Base-by-base conservation (phyloP, 495 filamentous ascomycete genomes). In the Pyrenopolyporus hunteri region DNA sequence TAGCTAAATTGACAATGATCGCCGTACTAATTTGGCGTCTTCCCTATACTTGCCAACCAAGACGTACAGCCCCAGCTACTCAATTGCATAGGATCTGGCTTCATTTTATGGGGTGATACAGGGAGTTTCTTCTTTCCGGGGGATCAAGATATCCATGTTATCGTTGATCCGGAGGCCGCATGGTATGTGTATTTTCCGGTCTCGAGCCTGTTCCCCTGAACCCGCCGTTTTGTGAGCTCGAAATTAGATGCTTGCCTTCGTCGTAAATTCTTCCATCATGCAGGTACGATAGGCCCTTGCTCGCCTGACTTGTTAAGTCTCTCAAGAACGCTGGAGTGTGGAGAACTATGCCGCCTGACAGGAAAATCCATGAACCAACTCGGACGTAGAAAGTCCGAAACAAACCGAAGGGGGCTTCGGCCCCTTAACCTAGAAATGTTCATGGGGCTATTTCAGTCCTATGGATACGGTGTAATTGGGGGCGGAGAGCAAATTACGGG, bases 341-440 rank as follows among this genome's bases (percentile, higher is more conserved):
- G 4, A 62, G n/a, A 0, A 26, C 59, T 4, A 23, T 45, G n/a
- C 51, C 59, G n/a, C n/a, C n/a, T n/a, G 3, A 25, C 25, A 6
- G 45, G 59, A 2, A 23, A 29, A 5, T 37, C 39, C 26, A 11
- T 22, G 11, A 31, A 62, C 16, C 55, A 42, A 28, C 29, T 62
- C 2, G 59, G 59, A 0, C 59, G 50, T 5, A 49, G 51, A 8
- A 62, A 29, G 16, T 62, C 44, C 6, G 59, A 62, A 14, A 76
- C 70, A 5, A 73, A 57, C 57, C 72, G 73, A 5, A 76, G 53
- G 32, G 77, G 76, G 13, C 48, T 77, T 76, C 3, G 73, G 72
- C 7, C 76, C 76, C 6, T 76, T 48, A 20, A 74, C 49, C 63
- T 52, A 67, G 56, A 78, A 77, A 29, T 73, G 51, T 14, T 72